Evolutionary conservation across 148 eudicot species (phyloP), one percentile per base, ranked within the genome.

Genomic region (Beta vulgaris): DNA sequence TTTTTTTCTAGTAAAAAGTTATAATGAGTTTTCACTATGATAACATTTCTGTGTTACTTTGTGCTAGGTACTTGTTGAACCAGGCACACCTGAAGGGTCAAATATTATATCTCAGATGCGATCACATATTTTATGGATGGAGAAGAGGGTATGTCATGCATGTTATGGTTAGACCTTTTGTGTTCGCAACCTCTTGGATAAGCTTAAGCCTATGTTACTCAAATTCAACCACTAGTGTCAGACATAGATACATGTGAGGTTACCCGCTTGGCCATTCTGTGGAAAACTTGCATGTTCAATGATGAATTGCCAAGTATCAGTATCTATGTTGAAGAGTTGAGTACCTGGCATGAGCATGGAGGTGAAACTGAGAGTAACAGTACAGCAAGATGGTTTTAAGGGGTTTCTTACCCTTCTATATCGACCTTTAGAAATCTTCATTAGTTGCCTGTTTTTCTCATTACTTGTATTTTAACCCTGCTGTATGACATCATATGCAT

Each of bases 81-180:
- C 99, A 59, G 99, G 99, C 81, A 89, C 98, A 61, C 99, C 99
- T 40, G 88, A 95, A 80, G 98, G 99, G 79, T 89, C 93, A 39
- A 85, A 82, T 71, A 88, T 95, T 59, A 89, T 95, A 79, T 88
- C 99, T 32, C 99, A 92, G 78, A 87, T 91, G 93, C 89, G 98
- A 62, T 88, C 98, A 44, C 94, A 95, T 80, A 89, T 92, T 71
- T 85, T 95, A 80, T 95, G 99, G 99, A 91, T 92, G 99, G 99
- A 95, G 78, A 88, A 91, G 77, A 88, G 99, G 90, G 99, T 95
- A 69, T 81, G 84, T 74, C 61, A 16, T 32, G 39, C 3, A 7
- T 60, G 4, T 12, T 26, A 1, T 29, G 36, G 3, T 11, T 34
- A 5, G 36, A 39, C 55, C 10, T 32, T 18, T 60, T 13, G 76